A percentile compares a stretch with the other conserved stretches of the same genome.
Conservation (phyloP, 305 asterid species). For the Petunia hybrid region DNA sequence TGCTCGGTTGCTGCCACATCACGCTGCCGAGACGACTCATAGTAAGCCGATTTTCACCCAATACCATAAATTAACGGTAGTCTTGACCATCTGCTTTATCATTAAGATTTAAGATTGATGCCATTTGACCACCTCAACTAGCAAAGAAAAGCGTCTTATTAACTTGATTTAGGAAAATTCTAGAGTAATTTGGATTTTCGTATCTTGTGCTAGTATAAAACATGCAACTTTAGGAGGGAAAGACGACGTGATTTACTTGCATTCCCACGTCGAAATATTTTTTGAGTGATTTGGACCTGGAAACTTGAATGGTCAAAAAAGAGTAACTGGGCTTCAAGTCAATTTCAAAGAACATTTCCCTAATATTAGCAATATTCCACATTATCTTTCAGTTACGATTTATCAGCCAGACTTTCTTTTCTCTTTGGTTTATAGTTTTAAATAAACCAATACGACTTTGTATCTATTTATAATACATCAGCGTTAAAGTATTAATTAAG, state of each 20-base stretch:
- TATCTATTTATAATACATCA: conserved; percentile 16
- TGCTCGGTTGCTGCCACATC: too few species aligned
- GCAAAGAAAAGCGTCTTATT: neutral
- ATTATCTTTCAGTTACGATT: conserved; percentile 8
- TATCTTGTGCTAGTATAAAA: too few species aligned
- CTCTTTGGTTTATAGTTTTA: neutral
- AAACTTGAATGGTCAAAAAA: neutral
- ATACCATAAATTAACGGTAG: too few species aligned
- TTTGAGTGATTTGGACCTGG: neutral
- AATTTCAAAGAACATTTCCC: neutral
- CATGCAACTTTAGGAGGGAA: too few species aligned
- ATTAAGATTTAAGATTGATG: too few species aligned
- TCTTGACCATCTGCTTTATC: too few species aligned
- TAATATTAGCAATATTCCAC: neutral
- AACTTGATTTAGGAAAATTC: too few species aligned
- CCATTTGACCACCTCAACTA: neutral
- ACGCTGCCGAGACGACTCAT: too few species aligned
- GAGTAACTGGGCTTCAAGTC: neutral
- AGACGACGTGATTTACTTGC: neutral
- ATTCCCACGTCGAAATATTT: too few species aligned
- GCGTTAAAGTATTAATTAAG: neutral
- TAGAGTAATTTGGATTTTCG: too few species aligned
- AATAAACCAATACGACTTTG: neutral
- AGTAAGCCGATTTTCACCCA: too few species aligned
- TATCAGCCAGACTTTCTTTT: conserved; percentile 1